Evolutionary conservation across 139 green algal genomes (phyloP).

Genomic region (Yamagishiella unicocca): DNA sequence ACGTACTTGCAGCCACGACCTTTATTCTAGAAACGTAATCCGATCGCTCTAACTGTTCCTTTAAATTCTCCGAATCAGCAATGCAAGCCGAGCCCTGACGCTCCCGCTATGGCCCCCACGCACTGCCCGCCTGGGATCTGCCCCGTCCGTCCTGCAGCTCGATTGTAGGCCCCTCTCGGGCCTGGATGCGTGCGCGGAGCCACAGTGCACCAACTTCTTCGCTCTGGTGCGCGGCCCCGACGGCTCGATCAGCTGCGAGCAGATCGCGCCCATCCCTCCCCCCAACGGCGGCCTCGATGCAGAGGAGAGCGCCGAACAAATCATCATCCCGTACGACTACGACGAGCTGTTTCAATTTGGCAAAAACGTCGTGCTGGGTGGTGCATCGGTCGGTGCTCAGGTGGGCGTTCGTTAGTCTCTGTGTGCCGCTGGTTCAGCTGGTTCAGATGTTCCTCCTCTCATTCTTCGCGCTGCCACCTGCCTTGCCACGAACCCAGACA

Average conservation of each 20-base stretch:
- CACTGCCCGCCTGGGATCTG: no score
- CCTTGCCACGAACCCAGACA: no score
- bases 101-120: no score
- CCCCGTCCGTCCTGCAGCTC: conserved; percentile 11
- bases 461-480: no score
- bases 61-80: no score
- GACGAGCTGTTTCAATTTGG: conserved; percentile 46
- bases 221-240: not conserved
- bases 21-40: no score
- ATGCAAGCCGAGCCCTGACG: no score
- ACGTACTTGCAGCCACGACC: no score
- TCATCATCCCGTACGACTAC: conserved; percentile 34
- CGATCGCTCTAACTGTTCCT: no score
- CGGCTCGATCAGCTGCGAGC: conserved; percentile 4
- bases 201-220: conserved; percentile 29
- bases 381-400: conserved; percentile 25
- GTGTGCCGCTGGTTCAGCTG: no score
- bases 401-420: not conserved
- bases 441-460: no score
- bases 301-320: not conserved
- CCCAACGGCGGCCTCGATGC: not conserved
- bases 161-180: conserved; percentile 28
- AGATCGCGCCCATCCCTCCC: not conserved
- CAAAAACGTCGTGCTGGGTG: conserved; percentile 1
- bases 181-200: conserved; percentile 35